phyloP scores from a whole-genome alignment of 2,329 filamentous ascomycete genomes.

The Ascosphaera apis region DNA sequence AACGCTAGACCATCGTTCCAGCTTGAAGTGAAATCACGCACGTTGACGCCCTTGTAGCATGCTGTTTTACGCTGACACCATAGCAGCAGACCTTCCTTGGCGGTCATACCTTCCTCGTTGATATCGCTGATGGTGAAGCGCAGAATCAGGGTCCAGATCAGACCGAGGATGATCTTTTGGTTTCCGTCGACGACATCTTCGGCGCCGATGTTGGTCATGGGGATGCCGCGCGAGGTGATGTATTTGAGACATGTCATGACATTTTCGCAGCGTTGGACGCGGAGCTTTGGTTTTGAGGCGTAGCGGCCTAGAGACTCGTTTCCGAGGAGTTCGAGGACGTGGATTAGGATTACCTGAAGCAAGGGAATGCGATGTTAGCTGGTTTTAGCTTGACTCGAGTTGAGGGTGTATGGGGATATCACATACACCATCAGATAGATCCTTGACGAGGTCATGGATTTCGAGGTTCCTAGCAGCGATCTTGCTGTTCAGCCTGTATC shows the following conservation, averaged over 20 bases:
- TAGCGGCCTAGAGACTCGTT: conserved; percentile 89
- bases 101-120: conserved; percentile 91
- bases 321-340: conserved; percentile 88
- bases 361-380: not conserved
- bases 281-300: conserved; percentile 84
- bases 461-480: conserved; percentile 53
- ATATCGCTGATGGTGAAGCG: conserved; percentile 98
- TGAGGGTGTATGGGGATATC: not conserved
- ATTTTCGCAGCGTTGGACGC: conserved; percentile 95
- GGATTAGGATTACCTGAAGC: conserved; percentile 66
- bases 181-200: conserved; percentile 98
- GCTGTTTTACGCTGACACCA: conserved; percentile 99
- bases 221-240: conserved; percentile 72
- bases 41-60: conserved; percentile 91
- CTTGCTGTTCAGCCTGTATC: conserved; percentile 81
- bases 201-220: conserved; percentile 95
- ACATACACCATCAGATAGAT: conserved; percentile 83
- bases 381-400: not conserved
- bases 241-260: conserved; percentile 89
- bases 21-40: conserved; percentile 80
- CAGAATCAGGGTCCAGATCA: conserved; percentile 97
- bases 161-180: conserved; percentile 82
- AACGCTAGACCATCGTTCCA: conserved; percentile 98
- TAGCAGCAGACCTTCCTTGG: conserved; percentile 78
- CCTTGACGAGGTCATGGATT: conserved; percentile 67